Base-by-base conservation (phyloP, 345 rosid species). In the Anacardium occidentale region DNA sequence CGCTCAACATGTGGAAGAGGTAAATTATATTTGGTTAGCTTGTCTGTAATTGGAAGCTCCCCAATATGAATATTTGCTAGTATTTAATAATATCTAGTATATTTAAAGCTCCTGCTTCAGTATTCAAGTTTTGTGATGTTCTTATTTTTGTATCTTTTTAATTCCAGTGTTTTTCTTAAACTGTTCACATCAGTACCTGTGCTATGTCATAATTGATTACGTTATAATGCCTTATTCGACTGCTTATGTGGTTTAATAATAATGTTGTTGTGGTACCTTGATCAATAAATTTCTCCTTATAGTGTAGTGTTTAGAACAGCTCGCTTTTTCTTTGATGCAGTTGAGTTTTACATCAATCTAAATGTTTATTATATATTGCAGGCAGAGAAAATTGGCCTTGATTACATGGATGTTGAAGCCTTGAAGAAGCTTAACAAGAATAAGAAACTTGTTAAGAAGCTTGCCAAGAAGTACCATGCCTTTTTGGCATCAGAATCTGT, bases 1-100 rank as follows among this genome's bases (percentile, higher is more conserved):
- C 68, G 97, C 98, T 7, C 98, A 88, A 71, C 96, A 91, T 62
- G 96, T 94, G 7, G 98, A 94, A 76, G 91, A 91, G 96, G 97
- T 94, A 62, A 71, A 7, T 37, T 37, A 7, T 24, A 10, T 25
- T 12, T 26, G 0, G 6, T 21, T 44, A 26, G 15, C 0, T 26
- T 54, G 14, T 54, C 6, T 1, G 14, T 37, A 0, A 34, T 34
- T 67, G 60, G 3, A 0, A 11, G 7, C 37, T 45, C 1, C 12
- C 20, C 3, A 20, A 2, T 7, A 13, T 24, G 20, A 10, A 64
- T 24, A 7, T 45, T 22, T 22, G 62, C 0, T 34, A 37, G 42
- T 37, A 37, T 37, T 37, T 37, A 5, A 5, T 37, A 37, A 37
- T 37, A 37, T 37, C 42, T 37, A 5, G 42, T 8, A 6, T 37